Evolutionary conservation across 139 green algal species (phyloP), one percentile per base, ranked within the genome.

Genomic region (Volvox reticuliferus): DNA sequence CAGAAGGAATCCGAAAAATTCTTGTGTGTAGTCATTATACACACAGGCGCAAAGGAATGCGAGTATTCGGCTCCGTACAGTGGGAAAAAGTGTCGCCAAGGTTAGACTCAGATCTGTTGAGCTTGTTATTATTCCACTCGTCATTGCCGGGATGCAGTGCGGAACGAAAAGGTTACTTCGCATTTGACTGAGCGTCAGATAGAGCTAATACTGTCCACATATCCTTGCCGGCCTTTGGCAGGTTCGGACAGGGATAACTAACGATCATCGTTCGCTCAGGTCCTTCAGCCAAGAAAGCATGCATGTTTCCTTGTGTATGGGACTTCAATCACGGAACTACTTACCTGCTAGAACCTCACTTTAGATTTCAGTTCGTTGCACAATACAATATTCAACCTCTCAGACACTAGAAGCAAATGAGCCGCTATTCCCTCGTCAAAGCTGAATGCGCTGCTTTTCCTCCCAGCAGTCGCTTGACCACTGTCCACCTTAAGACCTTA

Each of bases 161-260:
- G 18, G 24, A n/a, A 82, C 65, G 65, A 73, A 9, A 16, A 12
- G 3, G 12, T 1, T 82, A 35, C 30, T 61, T 61, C 55, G 76
- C 30, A 61, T 1, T 82, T 16, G 1, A 65, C 19, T 50, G 50
- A 93, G 95, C 94, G 93, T 97, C 95, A 96, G 95, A 88, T 97
- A 97, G 95, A 97, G 95, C 95, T 97, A 97, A 97, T 96, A 86
- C 1, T 36, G 69, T 97, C 94, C 87, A 92, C 95, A 96, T 26
- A 22, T 62, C 75, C 87, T 26, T 26, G 65, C 90, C 68, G 91
- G 91, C 94, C 92, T 94, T 93, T 96, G 93, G 92, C 80, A 63
- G 87, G 79, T 79, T 97, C 92, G 90, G 95, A 95, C 95, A 97
- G 95, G 95, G 96, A 97, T 97, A 97, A 97, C 95, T 96, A 69